Evolutionary conservation across 2,329 filamentous ascomycete genomes (phyloP), one percentile per base, ranked within the genome.

Genomic region (Penicillium sp.): DNA sequence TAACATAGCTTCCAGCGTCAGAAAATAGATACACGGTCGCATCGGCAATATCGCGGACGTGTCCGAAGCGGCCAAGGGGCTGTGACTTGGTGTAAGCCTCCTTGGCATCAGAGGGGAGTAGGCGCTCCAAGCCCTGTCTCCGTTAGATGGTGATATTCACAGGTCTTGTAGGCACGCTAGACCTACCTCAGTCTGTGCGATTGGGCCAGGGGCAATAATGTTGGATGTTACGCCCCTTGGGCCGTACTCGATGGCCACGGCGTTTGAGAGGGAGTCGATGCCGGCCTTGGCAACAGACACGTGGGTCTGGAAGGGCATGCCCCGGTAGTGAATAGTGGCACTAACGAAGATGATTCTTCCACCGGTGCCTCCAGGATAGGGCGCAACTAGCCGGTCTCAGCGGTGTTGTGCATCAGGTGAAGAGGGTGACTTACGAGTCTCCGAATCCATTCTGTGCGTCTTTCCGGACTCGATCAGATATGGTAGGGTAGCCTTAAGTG

Each of bases 241-340:
- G 0, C 93, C 93, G 68, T 94, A 94, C 72, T 99, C 94, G 49
- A 99, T 83, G 1, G 90, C 85, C 0, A 95, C 84, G 5, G 85
- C 87, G 49, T 85, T 82, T 53, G 89, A 87, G 66, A 99, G 82
- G 1, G 90, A 86, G 73, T 99, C 93, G 10, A 99, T 85, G 15
- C 87, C 89, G 0, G 93, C 89, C 75, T 99, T 99, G 52, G 94
- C 93, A 1, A 91, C 91, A 2, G 86, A 81, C n/a, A 93, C 92
- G 73, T 97, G 93, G 2, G 88, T 83, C 72, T 97, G 94, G 61
- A 96, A 78, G 0, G 91, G 87, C 72, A 87, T 84, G 34, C 90
- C 91, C 0, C 88, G 87, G 76, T 93, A 96, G 76, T 97, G 93
- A 65, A 97, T 87, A 1, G 90, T 92, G 4, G 92, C 93, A 42